Conservation (phyloP, 768 basidiomycete species). For the Cubamyces sp. region DNA sequence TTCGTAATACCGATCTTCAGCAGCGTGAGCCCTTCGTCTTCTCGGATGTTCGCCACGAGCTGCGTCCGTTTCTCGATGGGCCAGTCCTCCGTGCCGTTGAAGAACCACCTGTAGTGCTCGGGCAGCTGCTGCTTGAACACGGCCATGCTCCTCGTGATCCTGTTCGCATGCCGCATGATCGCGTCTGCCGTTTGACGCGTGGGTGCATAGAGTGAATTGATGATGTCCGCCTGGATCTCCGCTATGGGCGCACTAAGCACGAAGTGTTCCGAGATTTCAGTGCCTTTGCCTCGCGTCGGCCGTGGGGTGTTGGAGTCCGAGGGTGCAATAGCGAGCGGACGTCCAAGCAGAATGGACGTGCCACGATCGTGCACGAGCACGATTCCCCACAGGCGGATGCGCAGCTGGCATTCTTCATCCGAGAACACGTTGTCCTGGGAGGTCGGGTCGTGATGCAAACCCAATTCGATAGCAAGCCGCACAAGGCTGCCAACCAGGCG, state of each 20-base stretch:
- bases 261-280: slow-evolving; percentile 80
- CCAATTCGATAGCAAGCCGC: slow-evolving; percentile 80
- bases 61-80: slow-evolving; percentile 62
- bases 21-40: slow-evolving; percentile 81
- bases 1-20: slow-evolving; percentile 83
- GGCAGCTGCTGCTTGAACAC: slow-evolving; percentile 73
- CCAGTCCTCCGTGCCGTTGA: slow-evolving; percentile 81
- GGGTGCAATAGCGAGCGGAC: slow-evolving; percentile 81
- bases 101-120: slow-evolving; percentile 73
- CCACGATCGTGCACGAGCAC: slow-evolving; percentile 88
- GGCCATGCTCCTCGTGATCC: slow-evolving; percentile 78
- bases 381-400: slow-evolving; percentile 84
- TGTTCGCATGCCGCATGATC: slow-evolving; percentile 74
- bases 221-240: slow-evolving; percentile 88
- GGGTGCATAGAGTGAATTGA: slow-evolving; percentile 83
- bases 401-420: slow-evolving; percentile 75
- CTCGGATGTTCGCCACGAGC: slow-evolving; percentile 74
- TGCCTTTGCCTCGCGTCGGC: slow-evolving; percentile 55
- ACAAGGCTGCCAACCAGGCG: slow-evolving; percentile 86
- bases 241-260: slow-evolving; percentile 73
- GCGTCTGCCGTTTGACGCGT: slow-evolving; percentile 69
- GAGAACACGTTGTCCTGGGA: slow-evolving; percentile 64
- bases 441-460: slow-evolving; percentile 84
- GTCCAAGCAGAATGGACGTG: slow-evolving; percentile 84
- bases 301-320: slow-evolving; percentile 83